Conservation (phyloP, 169 alveolate species). For the Nephromyces sp. region DNA sequence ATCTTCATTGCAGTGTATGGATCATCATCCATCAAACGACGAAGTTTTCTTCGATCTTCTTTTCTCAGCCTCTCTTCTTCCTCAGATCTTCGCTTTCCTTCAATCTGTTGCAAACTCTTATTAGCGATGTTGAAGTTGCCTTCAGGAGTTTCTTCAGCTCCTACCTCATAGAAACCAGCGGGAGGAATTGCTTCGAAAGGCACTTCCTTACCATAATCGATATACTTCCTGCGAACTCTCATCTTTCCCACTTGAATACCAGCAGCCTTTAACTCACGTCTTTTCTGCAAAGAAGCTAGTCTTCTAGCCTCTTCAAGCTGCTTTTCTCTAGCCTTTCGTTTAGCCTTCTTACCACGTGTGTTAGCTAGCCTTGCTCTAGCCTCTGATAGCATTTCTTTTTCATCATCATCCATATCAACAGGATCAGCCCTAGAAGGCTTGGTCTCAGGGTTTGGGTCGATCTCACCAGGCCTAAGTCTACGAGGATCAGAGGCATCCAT, state of each 20-base stretch:
- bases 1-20: constrained; percentile 78
- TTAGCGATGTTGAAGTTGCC: constrained; percentile 45
- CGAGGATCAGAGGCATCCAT: constrained; percentile 83
- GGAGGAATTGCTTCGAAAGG: constrained; percentile 90
- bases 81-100: constrained; percentile 78
- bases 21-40: constrained; percentile 79
- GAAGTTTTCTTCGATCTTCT: constrained; percentile 80
- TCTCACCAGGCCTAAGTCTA: constrained; percentile 95
- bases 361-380: constrained; percentile 99
- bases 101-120: constrained; percentile 65
- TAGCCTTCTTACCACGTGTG: constrained; percentile 99
- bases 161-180: constrained; percentile 82
- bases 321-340: constrained; percentile 91
- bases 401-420: constrained; percentile 92
- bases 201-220: constrained; percentile 69
- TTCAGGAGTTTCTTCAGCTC: constrained; percentile 62
- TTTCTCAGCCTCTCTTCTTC: constrained; percentile 74
- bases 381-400: constrained; percentile 91
- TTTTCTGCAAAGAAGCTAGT: constrained; percentile 87
- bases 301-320: constrained; percentile 88
- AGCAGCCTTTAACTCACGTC: constrained; percentile 96
- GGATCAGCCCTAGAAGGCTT: constrained; percentile 91
- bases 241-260: constrained; percentile 75
- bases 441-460: constrained; percentile 99
- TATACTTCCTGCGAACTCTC: neutral